Evolutionary conservation across 2,329 filamentous ascomycete genomes (phyloP).

Genomic region (Didymella sp.): DNA sequence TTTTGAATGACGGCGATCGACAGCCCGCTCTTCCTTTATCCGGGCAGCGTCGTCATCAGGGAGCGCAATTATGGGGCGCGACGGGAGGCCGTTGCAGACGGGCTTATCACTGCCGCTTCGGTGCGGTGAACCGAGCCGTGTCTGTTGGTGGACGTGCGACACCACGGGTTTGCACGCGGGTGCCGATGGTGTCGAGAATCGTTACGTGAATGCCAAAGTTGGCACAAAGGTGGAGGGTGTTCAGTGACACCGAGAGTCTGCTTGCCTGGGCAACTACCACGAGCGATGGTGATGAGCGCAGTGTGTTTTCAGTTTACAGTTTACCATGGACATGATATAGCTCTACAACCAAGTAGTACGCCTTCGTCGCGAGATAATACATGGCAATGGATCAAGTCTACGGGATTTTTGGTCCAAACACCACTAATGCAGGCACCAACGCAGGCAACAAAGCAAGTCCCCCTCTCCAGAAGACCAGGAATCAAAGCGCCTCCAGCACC

Average conservation of each 20-base stretch:
- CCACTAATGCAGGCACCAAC: not conserved
- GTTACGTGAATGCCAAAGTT: too few species aligned
- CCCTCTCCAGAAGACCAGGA: not conserved
- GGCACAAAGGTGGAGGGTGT: too few species aligned
- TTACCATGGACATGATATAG: too few species aligned
- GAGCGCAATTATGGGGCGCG: not conserved
- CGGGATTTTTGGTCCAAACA: not conserved
- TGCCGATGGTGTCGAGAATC: too few species aligned
- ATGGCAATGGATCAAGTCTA: not conserved
- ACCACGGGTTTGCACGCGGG: not conserved
- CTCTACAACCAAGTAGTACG: too few species aligned
- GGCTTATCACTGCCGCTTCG: constrained; percentile 8
- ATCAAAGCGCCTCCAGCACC: not conserved
- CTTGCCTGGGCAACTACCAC: too few species aligned
- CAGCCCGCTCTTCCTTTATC: constrained; percentile 6
- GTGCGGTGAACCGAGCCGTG: constrained; percentile 1
- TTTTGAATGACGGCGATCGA: not conserved
- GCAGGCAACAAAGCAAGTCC: not conserved
- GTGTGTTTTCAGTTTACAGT: not conserved
- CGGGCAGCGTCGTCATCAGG: constrained; percentile 15
- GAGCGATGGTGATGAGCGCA: not conserved
- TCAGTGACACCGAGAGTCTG: too few species aligned
- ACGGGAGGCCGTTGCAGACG: constrained; percentile 1
- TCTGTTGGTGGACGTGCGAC: not conserved
- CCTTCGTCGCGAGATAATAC: not conserved